Conservation (phyloP, 768 basidiomycete species). For the Psilocybe subaeruginosa region DNA sequence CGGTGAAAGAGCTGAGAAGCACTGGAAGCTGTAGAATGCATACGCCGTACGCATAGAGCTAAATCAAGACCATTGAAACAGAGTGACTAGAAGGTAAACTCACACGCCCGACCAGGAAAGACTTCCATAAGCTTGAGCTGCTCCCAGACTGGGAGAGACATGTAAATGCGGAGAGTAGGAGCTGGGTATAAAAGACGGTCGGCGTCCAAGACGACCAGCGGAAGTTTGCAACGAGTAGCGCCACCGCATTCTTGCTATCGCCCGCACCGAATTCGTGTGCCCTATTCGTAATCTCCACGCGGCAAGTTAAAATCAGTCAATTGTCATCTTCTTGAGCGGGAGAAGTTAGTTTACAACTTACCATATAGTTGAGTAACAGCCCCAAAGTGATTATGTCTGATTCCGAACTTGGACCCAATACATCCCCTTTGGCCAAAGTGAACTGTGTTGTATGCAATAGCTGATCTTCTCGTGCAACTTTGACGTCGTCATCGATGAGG, state of each 20-base stretch:
- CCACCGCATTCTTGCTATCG: constrained; percentile 51
- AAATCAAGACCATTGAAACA: constrained; percentile 26
- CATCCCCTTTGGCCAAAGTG: constrained; percentile 58
- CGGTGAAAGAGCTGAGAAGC: constrained; percentile 59
- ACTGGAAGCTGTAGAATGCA: constrained; percentile 54
- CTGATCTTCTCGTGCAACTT: constrained; percentile 70
- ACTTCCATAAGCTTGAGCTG: constrained; percentile 58
- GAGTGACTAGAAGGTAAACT: constrained; percentile 24
- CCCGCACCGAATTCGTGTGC: constrained; percentile 68
- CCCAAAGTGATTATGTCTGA: constrained; percentile 68
- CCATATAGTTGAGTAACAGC: constrained; percentile 63
- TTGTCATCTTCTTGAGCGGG: constrained; percentile 10
- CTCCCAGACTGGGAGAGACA: constrained; percentile 56
- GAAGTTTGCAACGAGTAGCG: constrained; percentile 56
- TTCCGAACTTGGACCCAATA: constrained; percentile 59
- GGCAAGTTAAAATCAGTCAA: constrained; percentile 9
- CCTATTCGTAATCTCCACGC: constrained; percentile 55
- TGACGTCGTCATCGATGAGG: constrained; percentile 69
- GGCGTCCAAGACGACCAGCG: constrained; percentile 69
- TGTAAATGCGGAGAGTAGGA: constrained; percentile 64
- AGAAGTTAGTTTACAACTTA: constrained; percentile 33
- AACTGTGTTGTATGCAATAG: constrained; percentile 68
- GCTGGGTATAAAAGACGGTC: constrained; percentile 66
- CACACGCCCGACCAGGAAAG: constrained; percentile 75
- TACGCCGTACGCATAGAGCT: not conserved